Base-by-base conservation (phyloP, 108 stramenopile species). In the Parietichytrium sp. region DNA sequence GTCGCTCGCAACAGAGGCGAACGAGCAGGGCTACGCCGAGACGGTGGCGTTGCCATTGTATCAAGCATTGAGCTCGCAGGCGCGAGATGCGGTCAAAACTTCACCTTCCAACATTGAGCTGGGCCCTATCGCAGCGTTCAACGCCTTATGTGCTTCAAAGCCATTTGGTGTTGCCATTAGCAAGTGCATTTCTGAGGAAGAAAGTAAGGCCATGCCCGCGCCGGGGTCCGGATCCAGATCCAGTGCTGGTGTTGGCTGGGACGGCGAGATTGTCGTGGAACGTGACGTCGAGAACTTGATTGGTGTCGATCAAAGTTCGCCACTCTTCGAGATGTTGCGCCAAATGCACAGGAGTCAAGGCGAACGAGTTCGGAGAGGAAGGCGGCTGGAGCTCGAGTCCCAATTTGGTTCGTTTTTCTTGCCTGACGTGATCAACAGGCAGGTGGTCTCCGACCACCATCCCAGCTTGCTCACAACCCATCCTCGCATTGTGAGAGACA, bases 321-420 rank as follows among this genome's bases (percentile, higher is more conserved):
- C 61, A 33, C 36, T 72, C 38, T 72, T 45, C 61, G 13, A 47
- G 10, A 72, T 72, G 61, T 45, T 72, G 61, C 10, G 10, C 38
- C 61, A 72, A 20, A 72, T 72, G 61, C 18, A 45, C n/a, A 33
- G 61, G 38, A 72, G 25, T 25, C 8, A 38, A 0, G 33, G 33
- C 33, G 15, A 72, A 42, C 61, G 20, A 10, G 20, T 45, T 23
- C 36, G 45, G 3, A 72, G 45, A 10, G 61, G 61, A 0, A 33
- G 61, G 6, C 61, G 61, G 20, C 10, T 72, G 2, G 61, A 72
- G 61, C 61, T 72, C 61, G 61, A 72, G 61, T 16, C 61, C 20
- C 45, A 45, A 23, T 72, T 33, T 33, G 61, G 20, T 8, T 13
- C 15, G 38, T 72, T 72, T 1, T 20, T 72, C 2, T 42, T n/a